Percentiles rank a stretch among this genome's conserved stretches.
Evolutionary conservation across 2,329 filamentous ascomycete species (phyloP).

Genomic region (Hypoxylon sp.): DNA sequence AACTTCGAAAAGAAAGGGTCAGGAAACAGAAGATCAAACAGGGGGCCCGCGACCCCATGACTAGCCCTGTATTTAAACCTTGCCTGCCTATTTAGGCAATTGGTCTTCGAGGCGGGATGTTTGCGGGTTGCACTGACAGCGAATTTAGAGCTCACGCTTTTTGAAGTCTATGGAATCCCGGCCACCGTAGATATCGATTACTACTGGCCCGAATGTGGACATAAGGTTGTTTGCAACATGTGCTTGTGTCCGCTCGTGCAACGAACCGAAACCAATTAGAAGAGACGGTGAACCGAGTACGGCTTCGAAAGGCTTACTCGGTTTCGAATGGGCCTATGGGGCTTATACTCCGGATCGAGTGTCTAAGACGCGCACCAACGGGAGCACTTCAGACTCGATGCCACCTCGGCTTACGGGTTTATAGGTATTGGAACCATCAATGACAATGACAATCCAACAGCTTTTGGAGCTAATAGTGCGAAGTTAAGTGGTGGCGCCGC

Average conservation of each 20-base stretch:
- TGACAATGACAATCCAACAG: slow-evolving; percentile 7
- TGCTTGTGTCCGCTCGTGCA: slow-evolving; percentile 27
- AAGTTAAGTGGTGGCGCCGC: slow-evolving; percentile 25
- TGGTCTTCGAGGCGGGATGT: slow-evolving; percentile 19
- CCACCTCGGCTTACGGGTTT: slow-evolving; percentile 34
- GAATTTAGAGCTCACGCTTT: not conserved
- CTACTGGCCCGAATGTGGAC: slow-evolving; percentile 14
- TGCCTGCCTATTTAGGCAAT: slow-evolving; percentile 33
- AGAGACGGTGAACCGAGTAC: slow-evolving; percentile 25
- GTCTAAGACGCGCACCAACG: slow-evolving; percentile 27
- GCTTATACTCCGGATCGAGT: slow-evolving; percentile 10
- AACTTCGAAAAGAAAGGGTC: slow-evolving; percentile 18
- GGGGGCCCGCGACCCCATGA: slow-evolving; percentile 18
- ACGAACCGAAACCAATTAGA: slow-evolving; percentile 33
- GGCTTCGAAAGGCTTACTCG: slow-evolving; percentile 20
- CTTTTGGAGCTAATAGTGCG: slow-evolving; percentile 8
- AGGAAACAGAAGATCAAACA: slow-evolving; percentile 13
- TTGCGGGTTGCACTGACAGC: slow-evolving; percentile 31
- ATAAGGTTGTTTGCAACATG: slow-evolving; percentile 28
- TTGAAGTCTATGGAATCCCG: slow-evolving; percentile 1
- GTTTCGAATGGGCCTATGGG: slow-evolving; percentile 3
- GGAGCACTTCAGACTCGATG: slow-evolving; percentile 5
- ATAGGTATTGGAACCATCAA: slow-evolving; percentile 17
- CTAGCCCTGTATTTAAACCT: slow-evolving; percentile 21
- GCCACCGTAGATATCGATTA: slow-evolving; percentile 2